Evolutionary conservation across 2,329 filamentous ascomycete genomes (phyloP), one percentile per base, ranked within the genome.

Genomic region (Penicillium sp.): DNA sequence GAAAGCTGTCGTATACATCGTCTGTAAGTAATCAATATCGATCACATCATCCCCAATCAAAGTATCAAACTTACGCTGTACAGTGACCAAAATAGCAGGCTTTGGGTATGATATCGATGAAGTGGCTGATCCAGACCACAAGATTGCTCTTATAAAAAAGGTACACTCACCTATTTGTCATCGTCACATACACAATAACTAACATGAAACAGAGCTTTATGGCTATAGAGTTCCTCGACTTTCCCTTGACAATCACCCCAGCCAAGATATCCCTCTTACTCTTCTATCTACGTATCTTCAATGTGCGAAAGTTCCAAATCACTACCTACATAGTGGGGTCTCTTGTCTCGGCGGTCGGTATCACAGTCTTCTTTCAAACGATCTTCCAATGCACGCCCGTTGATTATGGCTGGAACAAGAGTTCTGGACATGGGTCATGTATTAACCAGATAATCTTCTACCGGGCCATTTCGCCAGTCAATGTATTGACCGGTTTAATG

Each of bases 221-320:
- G 13, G 58, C 51, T 29, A 56, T 53, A 13, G 52, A 60, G 36
- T 50, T 63, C 2, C 46, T 65, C 12, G 61, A 64, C 39, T 58
- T 64, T 32, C 60, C 62, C 1, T 54, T 64, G 32, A 54, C 53
- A 8, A 50, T 65, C 1, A 60, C 63, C 6, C 60, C 59, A 2
- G 61, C 62, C 18, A 66, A 65, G 39, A 49, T 66, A 9, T 63
- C 63, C 7, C 47, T 66, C 7, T 49, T 66, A 7, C 30, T 63
- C n/a, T 65, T 66, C 45, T 66, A 65, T 30, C 20, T 56, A 4
- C 59, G 63, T 6, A 63, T 66, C 34, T 64, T 65, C 43, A 36
- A 23, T 39, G 49, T 49, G 3, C 58, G 50, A 18, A 52, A 46
- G 3, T 63, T 62, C 36, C 51, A 46, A 21, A 52, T 59, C 17